phyloP scores from a whole-genome alignment of 257 asterid genomes.

The Henckelia pumila region DNA sequence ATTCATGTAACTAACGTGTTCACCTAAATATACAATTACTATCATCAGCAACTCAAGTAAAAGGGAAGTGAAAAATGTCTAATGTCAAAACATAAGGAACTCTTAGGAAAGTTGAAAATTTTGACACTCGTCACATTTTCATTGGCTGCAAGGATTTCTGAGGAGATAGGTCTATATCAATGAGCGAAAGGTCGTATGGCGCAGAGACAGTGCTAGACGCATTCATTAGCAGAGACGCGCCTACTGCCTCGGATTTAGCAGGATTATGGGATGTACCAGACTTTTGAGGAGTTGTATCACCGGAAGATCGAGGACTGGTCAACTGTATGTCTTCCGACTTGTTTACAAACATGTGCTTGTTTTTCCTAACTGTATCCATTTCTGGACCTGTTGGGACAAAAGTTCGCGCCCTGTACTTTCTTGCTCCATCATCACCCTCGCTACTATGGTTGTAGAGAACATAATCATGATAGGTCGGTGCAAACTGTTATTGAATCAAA shows the following conservation, averaged over 20 bases:
- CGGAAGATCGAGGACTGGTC: slow-evolving; percentile 59
- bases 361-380: slow-evolving; percentile 88
- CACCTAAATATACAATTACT: slow-evolving; percentile 64
- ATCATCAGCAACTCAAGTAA: slow-evolving; percentile 30
- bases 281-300: slow-evolving; percentile 36
- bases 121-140: slow-evolving; percentile 40
- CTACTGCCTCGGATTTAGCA: slow-evolving; percentile 52
- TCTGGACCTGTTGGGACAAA: slow-evolving; percentile 95
- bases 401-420: slow-evolving; percentile 87
- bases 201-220: slow-evolving; percentile 41
- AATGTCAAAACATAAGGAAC: slow-evolving; percentile 8
- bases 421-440: slow-evolving; percentile 86
- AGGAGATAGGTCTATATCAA: slow-evolving; percentile 81
- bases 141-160: slow-evolving; percentile 49
- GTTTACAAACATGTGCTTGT: slow-evolving; percentile 57
- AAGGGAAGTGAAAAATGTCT: slow-evolving; percentile 9
- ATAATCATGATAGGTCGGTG: slow-evolving; percentile 95
- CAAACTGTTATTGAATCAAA: slow-evolving; percentile 58
- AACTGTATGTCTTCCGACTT: slow-evolving; percentile 65
- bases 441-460: slow-evolving; percentile 82
- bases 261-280: slow-evolving; percentile 28
- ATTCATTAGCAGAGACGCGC: slow-evolving; percentile 57
- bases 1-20: neutral
- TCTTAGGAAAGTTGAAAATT: neutral
- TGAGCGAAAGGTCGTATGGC: slow-evolving; percentile 66